phyloP scores from a whole-genome alignment of 495 filamentous ascomycete genomes.

The Apodospora peruviana region DNA sequence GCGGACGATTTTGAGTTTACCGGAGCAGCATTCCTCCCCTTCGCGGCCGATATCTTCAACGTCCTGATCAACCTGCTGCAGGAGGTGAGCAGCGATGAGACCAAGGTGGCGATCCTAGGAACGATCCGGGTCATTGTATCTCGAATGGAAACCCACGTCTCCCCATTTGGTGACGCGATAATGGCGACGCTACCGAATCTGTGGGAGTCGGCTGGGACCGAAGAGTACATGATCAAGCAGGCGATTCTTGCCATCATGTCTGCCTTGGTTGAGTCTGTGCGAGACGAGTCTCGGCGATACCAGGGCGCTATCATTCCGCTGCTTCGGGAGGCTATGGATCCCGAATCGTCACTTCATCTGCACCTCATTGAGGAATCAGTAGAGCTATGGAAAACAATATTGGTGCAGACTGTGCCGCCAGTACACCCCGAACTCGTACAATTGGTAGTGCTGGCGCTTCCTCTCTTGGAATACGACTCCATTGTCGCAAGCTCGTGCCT shows the following conservation, averaged over 20 bases:
- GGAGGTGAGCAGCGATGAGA: conserved; percentile 78
- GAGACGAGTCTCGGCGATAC: conserved; percentile 63
- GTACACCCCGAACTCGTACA: conserved; percentile 60
- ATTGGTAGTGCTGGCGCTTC: conserved; percentile 62
- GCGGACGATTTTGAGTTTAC: conserved; percentile 82
- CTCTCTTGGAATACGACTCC: conserved; percentile 64
- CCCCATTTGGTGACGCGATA: conserved; percentile 72
- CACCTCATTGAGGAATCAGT: conserved; percentile 90
- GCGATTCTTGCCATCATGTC: conserved; percentile 78
- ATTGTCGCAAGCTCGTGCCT: conserved; percentile 48
- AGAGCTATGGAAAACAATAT: conserved; percentile 77
- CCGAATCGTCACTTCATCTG: conserved; percentile 69
- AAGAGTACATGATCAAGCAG: conserved; percentile 83
- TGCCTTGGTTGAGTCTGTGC: conserved; percentile 73
- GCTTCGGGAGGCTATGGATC: conserved; percentile 69
- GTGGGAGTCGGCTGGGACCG: conserved; percentile 75
- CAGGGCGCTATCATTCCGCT: conserved; percentile 71
- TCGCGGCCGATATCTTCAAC: conserved; percentile 60
- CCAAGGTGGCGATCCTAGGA: conserved; percentile 78
- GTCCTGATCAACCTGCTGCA: conserved; percentile 68
- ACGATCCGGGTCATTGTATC: conserved; percentile 75
- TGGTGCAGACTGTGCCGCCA: conserved; percentile 63
- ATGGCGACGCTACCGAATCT: conserved; percentile 73
- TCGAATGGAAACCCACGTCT: conserved; percentile 69
- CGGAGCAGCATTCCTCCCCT: conserved; percentile 64